phyloP scores from a whole-genome alignment of 345 rosid species.

The Gossypium arboreum region DNA sequence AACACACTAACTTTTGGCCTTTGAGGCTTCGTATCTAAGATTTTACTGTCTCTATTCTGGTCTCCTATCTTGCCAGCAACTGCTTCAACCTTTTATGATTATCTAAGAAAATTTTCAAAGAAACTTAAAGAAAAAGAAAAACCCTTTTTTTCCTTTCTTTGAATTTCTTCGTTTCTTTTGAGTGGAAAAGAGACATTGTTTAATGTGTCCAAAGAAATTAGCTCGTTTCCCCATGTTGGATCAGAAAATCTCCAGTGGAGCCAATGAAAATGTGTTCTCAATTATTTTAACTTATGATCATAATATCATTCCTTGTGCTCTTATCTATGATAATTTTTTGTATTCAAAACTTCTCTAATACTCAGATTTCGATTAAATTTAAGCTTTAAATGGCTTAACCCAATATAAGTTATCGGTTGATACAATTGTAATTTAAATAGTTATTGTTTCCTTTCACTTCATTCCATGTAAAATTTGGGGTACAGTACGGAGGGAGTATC shows the following conservation, averaged over 20 bases:
- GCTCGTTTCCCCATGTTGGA: constrained; percentile 14
- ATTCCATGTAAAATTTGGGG: neutral
- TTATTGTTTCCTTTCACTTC: neutral
- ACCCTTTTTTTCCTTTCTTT: neutral
- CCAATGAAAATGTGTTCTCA: neutral
- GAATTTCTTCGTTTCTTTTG: neutral
- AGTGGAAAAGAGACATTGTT: neutral
- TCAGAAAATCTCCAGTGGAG: neutral
- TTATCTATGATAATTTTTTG: no score
- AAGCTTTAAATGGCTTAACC: no score
- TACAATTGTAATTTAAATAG: no score
- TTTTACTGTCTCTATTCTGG: neutral
- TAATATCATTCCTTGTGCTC: no score
- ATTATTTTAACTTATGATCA: no score
- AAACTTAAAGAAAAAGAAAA: neutral
- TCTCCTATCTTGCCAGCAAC: constrained; percentile 10
- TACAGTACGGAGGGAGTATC: no score
- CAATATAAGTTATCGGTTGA: no score
- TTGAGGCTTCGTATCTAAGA: neutral
- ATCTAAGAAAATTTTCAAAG: neutral
- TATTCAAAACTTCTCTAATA: no score
- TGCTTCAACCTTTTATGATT: neutral
- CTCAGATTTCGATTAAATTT: no score
- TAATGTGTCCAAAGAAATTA: neutral
- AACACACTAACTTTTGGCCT: neutral